Evolutionary conservation across 805 yeast species (phyloP).

Genomic region (Yarrowia keelungensis): DNA sequence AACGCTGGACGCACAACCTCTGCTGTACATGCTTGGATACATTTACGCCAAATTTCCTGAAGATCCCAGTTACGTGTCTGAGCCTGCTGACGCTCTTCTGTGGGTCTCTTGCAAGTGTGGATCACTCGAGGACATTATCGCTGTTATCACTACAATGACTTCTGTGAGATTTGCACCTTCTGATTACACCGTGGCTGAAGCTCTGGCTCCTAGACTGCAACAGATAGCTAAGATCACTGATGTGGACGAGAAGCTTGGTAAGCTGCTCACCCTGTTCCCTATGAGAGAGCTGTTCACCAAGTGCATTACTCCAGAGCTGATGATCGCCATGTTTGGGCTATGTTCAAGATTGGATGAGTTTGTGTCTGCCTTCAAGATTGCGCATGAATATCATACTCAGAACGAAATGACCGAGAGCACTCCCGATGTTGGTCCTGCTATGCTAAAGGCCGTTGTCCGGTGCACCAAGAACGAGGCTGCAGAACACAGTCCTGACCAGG

Average conservation of each 20-base stretch:
- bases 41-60: background rate
- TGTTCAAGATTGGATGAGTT: conserved; percentile 35
- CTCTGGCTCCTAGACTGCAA: conserved; percentile 10
- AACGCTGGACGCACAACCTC: conserved; percentile 1
- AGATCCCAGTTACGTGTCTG: background rate
- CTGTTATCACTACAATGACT: background rate
- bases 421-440: conserved; percentile 12
- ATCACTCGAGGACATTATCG: conserved; percentile 5
- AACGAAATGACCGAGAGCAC: background rate
- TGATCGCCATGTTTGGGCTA: background rate
- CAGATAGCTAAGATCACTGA: conserved; percentile 12
- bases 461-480: conserved; percentile 29
- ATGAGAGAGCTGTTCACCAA: conserved; percentile 1
- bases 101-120: conserved; percentile 26
- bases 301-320: background rate
- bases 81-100: conserved; percentile 17
- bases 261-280: background rate
- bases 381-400: background rate
- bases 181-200: conserved; percentile 13
- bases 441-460: conserved; percentile 26
- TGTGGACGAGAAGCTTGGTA: conserved; percentile 9
- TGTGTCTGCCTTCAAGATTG: conserved; percentile 22
- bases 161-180: conserved; percentile 4
- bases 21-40: conserved; percentile 12
- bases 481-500: conserved; percentile 4